Conservation (phyloP, 148 eudicot species). For the Oxyria digyna region DNA sequence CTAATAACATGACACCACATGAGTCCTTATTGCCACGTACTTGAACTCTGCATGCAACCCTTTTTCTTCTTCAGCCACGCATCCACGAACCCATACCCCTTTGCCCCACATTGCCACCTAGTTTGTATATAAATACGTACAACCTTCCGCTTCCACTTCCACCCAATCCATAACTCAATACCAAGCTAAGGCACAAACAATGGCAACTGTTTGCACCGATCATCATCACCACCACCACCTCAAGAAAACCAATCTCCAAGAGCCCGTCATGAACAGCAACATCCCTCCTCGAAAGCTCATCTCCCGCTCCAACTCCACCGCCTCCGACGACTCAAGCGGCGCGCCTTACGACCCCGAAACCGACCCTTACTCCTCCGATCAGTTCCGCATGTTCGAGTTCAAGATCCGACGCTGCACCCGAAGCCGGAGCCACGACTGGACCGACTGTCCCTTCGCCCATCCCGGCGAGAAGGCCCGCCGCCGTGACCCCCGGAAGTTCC, state of each 20-base stretch:
- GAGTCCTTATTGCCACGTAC: neutral
- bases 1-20: slow-evolving; percentile 4
- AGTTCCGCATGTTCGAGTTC: slow-evolving; percentile 10
- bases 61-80: slow-evolving; percentile 6
- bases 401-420: slow-evolving; percentile 7
- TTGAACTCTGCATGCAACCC: neutral
- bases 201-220: slow-evolving; percentile 6
- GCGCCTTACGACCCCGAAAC: neutral
- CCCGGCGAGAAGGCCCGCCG: slow-evolving; percentile 14
- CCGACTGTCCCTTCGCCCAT: slow-evolving; percentile 14
- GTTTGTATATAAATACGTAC: neutral
- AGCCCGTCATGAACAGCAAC: neutral
- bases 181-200: neutral
- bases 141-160: no score
- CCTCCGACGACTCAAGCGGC: neutral
- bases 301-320: neutral
- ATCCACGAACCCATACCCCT: neutral
- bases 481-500: slow-evolving; percentile 8
- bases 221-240: slow-evolving; percentile 1
- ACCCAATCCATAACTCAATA: neutral
- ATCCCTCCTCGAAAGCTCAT: slow-evolving; percentile 6
- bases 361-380: slow-evolving; percentile 9
- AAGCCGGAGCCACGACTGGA: slow-evolving; percentile 14
- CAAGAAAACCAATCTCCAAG: slow-evolving; percentile 8
- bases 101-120: neutral